Evolutionary conservation across 2,329 filamentous ascomycete genomes (phyloP).

Genomic region (Scopulariopsis brevicaulis): DNA sequence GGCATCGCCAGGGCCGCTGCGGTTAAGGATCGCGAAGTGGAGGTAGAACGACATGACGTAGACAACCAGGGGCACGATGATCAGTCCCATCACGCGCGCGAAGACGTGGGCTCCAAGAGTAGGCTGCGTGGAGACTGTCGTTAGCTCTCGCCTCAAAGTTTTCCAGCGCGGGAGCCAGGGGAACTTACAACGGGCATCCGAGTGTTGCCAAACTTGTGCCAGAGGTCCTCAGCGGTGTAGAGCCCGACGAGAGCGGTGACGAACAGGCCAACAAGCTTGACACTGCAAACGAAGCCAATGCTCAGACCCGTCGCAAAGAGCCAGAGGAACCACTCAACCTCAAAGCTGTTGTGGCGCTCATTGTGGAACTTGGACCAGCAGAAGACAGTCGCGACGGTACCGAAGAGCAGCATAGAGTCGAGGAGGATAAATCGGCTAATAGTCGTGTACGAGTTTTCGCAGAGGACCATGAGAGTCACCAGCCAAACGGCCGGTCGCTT

Average conservation of each 20-base stretch:
- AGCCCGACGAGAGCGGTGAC: slow-evolving; percentile 89
- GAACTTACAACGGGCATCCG: slow-evolving; percentile 71
- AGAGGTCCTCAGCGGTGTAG: slow-evolving; percentile 93
- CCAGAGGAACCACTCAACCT: slow-evolving; percentile 89
- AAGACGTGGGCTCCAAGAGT: slow-evolving; percentile 68
- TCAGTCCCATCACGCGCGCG: slow-evolving; percentile 75
- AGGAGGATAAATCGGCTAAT: slow-evolving; percentile 97
- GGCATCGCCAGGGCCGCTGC: slow-evolving; percentile 92
- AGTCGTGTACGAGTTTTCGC: slow-evolving; percentile 98
- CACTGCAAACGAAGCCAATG: slow-evolving; percentile 95
- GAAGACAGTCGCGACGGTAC: slow-evolving; percentile 93
- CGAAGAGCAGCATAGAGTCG: slow-evolving; percentile 97
- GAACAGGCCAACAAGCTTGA: slow-evolving; percentile 97
- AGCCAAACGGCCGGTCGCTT: slow-evolving; percentile 85
- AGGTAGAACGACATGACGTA: slow-evolving; percentile 94
- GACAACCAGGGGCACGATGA: slow-evolving; percentile 77
- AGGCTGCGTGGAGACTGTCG: slow-evolving; percentile 17
- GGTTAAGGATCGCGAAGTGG: slow-evolving; percentile 89
- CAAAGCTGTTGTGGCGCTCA: slow-evolving; percentile 75
- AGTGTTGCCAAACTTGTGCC: slow-evolving; percentile 93
- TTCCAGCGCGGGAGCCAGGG: background rate
- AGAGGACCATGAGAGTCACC: slow-evolving; percentile 91
- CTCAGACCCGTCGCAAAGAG: slow-evolving; percentile 86
- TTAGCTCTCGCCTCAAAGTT: background rate
- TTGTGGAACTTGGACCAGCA: slow-evolving; percentile 97